Evolutionary conservation across 2,329 filamentous ascomycete genomes (phyloP), one percentile per base, ranked within the genome.

Genomic region (Xylariaceae sp.): DNA sequence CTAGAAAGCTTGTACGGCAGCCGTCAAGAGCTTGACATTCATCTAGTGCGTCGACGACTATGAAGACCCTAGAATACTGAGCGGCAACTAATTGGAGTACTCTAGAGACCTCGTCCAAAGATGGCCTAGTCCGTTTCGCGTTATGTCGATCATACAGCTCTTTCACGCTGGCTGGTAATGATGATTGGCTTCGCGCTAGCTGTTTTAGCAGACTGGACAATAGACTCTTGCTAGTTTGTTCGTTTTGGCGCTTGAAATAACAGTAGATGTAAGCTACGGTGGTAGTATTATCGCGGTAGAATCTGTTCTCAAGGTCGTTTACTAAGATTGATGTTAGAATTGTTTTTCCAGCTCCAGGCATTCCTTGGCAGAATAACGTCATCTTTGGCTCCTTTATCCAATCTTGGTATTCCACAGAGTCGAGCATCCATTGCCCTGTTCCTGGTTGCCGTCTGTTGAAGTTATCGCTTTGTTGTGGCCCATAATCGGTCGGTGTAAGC

Each of bases 271-370:
- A 83, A 0, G 74, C 76, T n/a, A 83, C 66, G 0, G 72, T 52
- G 12, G 41, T 21, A 11, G 47, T 24, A 36, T 5, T 17, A 6
- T 60, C 37, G 19, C 7, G n/a, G 29, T 70, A n/a, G n/a, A n/a
- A 73, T 2, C 34, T 39, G 0, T 40, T 58, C 4, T 33, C 19
- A 1, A 83, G 67, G 14, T 80, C 21, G 3, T 82, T 68, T 0
- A 82, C 60, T 0, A 78, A 71, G 12, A 76, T 73, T 0, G 78
- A 73, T 0, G 76, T 66, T 1, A 79, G 54, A 7, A 80, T 77
- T 0, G 79, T 82, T 64, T 82, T 83, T 0, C 79, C 78, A 0
- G 78, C 76, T 7, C 79, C 79, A 1, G 79, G 79, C 12, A 79
- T 78, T 0, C 79, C 78, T 3, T 72, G 73, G 57, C 78, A 83